Conservation (phyloP, 495 filamentous ascomycete species). For the Penicillium waksmanii region DNA sequence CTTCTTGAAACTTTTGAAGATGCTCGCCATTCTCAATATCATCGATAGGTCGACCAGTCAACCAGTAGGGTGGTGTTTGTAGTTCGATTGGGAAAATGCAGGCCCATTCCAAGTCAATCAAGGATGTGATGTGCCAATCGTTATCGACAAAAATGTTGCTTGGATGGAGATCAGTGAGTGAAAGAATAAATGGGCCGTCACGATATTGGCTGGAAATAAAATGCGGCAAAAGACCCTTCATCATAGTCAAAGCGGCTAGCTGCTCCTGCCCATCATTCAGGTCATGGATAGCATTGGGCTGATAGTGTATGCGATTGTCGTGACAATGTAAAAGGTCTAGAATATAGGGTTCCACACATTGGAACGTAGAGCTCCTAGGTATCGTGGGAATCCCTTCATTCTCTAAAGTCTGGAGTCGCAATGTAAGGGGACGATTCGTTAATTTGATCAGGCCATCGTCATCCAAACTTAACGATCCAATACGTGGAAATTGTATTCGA, state of each 20-base stretch:
- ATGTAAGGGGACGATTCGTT: slow-evolving; percentile 37
- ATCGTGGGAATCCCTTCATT: slow-evolving; percentile 39
- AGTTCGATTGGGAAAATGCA: slow-evolving; percentile 32
- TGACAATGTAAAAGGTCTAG: slow-evolving; percentile 35
- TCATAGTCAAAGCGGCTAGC: slow-evolving; percentile 32
- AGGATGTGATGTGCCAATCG: slow-evolving; percentile 28
- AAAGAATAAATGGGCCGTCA: slow-evolving; percentile 28
- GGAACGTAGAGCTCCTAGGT: slow-evolving; percentile 28
- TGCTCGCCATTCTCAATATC: slow-evolving; percentile 10
- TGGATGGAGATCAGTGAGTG: slow-evolving; percentile 32
- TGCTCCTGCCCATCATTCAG: slow-evolving; percentile 28
- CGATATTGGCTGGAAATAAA: slow-evolving; percentile 25
- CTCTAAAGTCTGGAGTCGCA: slow-evolving; percentile 32
- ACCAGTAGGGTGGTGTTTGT: slow-evolving; percentile 32
- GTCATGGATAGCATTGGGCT: slow-evolving; percentile 34
- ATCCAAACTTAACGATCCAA: slow-evolving; percentile 40
- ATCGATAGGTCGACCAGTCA: slow-evolving; percentile 24
- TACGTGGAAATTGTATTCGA: slow-evolving; percentile 10
- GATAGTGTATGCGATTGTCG: slow-evolving; percentile 29
- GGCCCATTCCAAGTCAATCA: slow-evolving; percentile 38
- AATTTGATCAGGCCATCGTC: slow-evolving; percentile 31
- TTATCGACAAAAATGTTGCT: slow-evolving; percentile 34
- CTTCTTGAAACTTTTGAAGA: slow-evolving; percentile 5
- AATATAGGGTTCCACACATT: slow-evolving; percentile 28
- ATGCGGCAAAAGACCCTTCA: slow-evolving; percentile 28